These are phyloP conservation scores for Candida suzukii DNA, from an alignment of 805 yeast genomes.

Conservation along the genomic window DNA sequence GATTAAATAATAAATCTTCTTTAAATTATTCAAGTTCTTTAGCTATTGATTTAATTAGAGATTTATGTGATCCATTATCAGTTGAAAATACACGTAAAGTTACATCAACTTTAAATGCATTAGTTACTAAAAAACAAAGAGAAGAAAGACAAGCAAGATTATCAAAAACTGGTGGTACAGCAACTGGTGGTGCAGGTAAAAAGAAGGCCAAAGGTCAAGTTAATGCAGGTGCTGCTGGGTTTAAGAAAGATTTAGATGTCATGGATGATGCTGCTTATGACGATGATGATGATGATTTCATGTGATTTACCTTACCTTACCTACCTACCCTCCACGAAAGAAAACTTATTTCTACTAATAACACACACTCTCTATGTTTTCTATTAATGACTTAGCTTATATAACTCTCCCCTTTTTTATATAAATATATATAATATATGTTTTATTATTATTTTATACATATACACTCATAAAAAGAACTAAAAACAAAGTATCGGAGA, in stretches of 20 bases:
- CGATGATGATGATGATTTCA: constrained; percentile 77
- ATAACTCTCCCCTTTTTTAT: too few species aligned
- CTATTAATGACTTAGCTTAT: too few species aligned
- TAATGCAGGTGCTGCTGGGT: constrained; percentile 44
- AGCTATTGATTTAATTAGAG: constrained; percentile 82
- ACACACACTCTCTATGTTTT: too few species aligned
- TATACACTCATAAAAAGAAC: too few species aligned
- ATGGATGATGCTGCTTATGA: constrained; percentile 40
- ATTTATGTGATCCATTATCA: constrained; percentile 71
- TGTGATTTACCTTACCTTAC: too few species aligned
- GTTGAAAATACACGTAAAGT: constrained; percentile 83
- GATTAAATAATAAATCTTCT: constrained; percentile 52
- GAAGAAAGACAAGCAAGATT: constrained; percentile 85
- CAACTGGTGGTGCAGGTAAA: constrained; percentile 92
- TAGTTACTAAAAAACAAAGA: constrained; percentile 78
- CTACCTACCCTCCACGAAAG: too few species aligned
- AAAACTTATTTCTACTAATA: too few species aligned
- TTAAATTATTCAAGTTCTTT: constrained; percentile 67
- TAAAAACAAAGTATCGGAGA: too few species aligned
- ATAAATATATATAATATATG: too few species aligned
- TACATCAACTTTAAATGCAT: constrained; percentile 73
- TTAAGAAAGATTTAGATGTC: constrained; percentile 60
- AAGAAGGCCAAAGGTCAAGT: constrained; percentile 84
- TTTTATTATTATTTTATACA: too few species aligned
- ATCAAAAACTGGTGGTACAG: constrained; percentile 75